A percentile compares a stretch with the other conserved stretches of the same genome.
These are phyloP conservation scores for Dioscorea zingiberensis DNA, from an alignment of 106 monocot genomes.

Conservation along the genomic window DNA sequence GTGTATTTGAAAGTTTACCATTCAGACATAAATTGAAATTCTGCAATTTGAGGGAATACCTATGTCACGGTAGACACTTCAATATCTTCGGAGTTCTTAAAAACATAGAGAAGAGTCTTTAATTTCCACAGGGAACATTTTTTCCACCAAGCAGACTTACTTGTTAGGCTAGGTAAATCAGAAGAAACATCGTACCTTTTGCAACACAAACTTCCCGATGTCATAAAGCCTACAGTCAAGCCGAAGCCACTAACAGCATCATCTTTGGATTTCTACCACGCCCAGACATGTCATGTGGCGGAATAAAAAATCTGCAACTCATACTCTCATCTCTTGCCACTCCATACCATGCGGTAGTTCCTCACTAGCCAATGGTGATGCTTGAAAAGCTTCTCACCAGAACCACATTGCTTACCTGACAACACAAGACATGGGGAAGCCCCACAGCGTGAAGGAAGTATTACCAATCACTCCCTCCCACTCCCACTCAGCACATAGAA, in stretches of 20 bases:
- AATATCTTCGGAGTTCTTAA: conserved; percentile 9
- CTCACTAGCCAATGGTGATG: conserved; percentile 22
- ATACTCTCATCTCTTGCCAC: conserved; percentile 23
- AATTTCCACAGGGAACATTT: conserved; percentile 3
- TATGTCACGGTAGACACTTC: background rate
- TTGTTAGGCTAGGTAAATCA: conserved; percentile 6
- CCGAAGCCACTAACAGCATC: conserved; percentile 32
- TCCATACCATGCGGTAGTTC: background rate
- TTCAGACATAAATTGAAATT: conserved; percentile 51
- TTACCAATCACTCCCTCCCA: conserved; percentile 1
- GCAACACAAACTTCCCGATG: conserved; percentile 75
- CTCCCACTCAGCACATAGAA: conserved; percentile 47
- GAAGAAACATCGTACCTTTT: conserved; percentile 34
- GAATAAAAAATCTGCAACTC: conserved; percentile 53
- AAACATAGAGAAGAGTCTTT: conserved; percentile 1
- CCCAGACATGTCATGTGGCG: conserved; percentile 31
- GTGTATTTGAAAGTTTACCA: conserved; percentile 34
- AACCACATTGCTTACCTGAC: conserved; percentile 21
- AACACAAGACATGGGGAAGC: conserved; percentile 54
- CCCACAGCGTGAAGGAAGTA: conserved; percentile 58
- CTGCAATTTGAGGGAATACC: conserved; percentile 30
- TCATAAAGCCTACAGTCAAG: conserved; percentile 49
- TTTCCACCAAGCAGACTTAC: background rate
- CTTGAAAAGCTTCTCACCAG: conserved; percentile 21
- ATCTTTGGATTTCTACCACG: conserved; percentile 1